Evolutionary conservation across 2,329 filamentous ascomycete species (phyloP), one percentile per base, ranked within the genome.

Genomic region (Penicillium freii): DNA sequence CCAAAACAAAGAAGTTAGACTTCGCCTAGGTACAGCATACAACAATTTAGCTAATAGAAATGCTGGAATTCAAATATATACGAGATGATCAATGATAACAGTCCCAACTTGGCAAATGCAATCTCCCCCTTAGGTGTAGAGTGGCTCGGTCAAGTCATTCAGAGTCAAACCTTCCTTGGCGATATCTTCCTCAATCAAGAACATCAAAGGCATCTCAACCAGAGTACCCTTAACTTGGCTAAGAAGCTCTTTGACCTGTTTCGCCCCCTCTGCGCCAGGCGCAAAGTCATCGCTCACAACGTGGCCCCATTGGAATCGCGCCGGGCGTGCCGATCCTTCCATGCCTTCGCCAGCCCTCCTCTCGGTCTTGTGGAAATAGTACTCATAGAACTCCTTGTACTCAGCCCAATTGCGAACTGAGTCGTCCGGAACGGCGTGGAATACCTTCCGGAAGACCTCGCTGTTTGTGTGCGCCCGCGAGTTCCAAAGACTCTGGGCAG

Each of bases 181-280:
- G 73, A 97, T 87, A 72, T 97, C 92, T 67, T 91, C 84, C 34
- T 92, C 89, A 67, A 88, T 87, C 72, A 96, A 78, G 78, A 97
- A 97, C 63, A 91, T 80, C 65, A 97, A 79, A 29, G 92, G 91
- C 92, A 97, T 97, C 80, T 96, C 90, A 8, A 97, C 88, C 45
- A 92, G 75, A 9, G 83, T 89, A 2, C 89, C 89, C 59, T 85
- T 82, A 39, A 92, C 80, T 53, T 84, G 81, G 54, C 81, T 80
- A 54, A 92, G 77, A 76, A 86, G 82, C 50, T 87, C 84, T 77
- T 91, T 92, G 58, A 92, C 80, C 71, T 90, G 87, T n/a, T 78
- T 78, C 44, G 87, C 86, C 8, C 92, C 90, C 62, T 87, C 84
- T 0, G 83, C 80, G 3, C 79, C 79, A 29, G 74, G 72, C 1